These are phyloP conservation scores for Quillaja saponaria DNA, from an alignment of 306 rosid genomes.

Conservation along the genomic window DNA sequence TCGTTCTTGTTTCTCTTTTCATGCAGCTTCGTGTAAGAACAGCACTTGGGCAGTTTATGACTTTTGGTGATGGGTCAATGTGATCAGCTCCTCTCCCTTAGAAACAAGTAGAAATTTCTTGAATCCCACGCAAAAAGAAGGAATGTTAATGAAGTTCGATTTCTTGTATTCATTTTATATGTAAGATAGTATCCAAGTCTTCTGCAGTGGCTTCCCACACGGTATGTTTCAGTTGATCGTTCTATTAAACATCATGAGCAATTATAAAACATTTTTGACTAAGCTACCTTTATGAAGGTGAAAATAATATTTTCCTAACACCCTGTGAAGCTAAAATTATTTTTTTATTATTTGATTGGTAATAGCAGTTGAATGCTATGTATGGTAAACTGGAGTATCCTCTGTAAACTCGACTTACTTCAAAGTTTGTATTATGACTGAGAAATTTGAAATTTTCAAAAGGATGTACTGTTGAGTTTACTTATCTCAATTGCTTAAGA, in stretches of 20 bases:
- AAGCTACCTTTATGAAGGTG: conserved; percentile 14
- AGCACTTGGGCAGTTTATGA: conserved; percentile 57
- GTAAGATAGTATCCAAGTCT: conserved; percentile 29
- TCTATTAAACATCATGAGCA: conserved; percentile 23
- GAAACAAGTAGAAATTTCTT: neutral
- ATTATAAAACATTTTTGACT: conserved; percentile 16
- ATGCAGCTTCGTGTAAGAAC: conserved; percentile 72
- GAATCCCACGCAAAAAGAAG: conserved; percentile 26
- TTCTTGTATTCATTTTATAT: conserved; percentile 28
- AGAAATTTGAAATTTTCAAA: conserved; percentile 6
- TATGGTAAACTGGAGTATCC: conserved; percentile 7
- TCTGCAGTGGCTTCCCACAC: conserved; percentile 38
- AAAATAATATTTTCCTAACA: conserved; percentile 22
- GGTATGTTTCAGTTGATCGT: conserved; percentile 48
- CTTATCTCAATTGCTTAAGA: conserved; percentile 8
- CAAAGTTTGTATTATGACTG: conserved; percentile 15
- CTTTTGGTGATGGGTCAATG: conserved; percentile 52
- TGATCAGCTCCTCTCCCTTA: conserved; percentile 22
- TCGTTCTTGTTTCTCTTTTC: conserved; percentile 21
- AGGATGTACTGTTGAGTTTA: conserved; percentile 4
- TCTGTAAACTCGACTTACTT: conserved; percentile 23
- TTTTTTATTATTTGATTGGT: neutral
- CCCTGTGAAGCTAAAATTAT: neutral
- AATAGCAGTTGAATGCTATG: neutral
- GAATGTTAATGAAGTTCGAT: conserved; percentile 33